Base-by-base conservation (phyloP, 2,329 filamentous ascomycete species). In the Trichoderma gracile region DNA sequence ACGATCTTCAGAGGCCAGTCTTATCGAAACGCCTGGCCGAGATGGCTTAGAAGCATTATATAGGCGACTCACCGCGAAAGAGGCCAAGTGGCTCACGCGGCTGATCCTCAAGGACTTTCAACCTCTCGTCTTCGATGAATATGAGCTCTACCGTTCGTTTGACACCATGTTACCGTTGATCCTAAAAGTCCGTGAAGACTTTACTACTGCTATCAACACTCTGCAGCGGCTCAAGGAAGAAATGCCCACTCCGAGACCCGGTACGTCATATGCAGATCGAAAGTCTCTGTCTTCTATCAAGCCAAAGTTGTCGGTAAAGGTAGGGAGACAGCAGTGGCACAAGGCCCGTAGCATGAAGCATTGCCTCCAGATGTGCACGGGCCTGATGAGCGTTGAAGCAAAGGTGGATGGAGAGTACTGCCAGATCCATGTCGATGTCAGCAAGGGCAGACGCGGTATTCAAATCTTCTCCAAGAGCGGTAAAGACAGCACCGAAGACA, bases 381-480 rank as follows among this genome's bases (percentile, higher is more conserved):
- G 81, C 0, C 79, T 84, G 17, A 83, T 93, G 84, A 91, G 89
- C 65, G 83, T 92, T 25, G 92, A 96, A 74, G 82, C 88, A 58
- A 96, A 96, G 73, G 86, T 96, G 67, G 92, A 96, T 70, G 92
- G 91, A 14, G 93, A 97, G 75, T 97, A 95, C 69, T 96, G 91
- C 69, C 93, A 97, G 74, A 86, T 97, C 33, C 93, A 97, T 71
- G 79, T 97, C 45, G 87, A 96, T 71, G 78, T 91, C 7, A 78
- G 79, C 9, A 86, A 84, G 56, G 78, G 78, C 17, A 73, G 65
- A 1, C 72, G 82, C 1, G 84, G 81, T 54, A 86, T 96, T 30
- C 88, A 89, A 67, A 94, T 97, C 33, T 97, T 95, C 73, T 96
- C 92, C 10, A 97, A 97, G 73, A 95, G 92, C 71, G 92, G 93